Conservation (phyloP, 148 eudicot species). For the Rhododendron ferrugineum region DNA sequence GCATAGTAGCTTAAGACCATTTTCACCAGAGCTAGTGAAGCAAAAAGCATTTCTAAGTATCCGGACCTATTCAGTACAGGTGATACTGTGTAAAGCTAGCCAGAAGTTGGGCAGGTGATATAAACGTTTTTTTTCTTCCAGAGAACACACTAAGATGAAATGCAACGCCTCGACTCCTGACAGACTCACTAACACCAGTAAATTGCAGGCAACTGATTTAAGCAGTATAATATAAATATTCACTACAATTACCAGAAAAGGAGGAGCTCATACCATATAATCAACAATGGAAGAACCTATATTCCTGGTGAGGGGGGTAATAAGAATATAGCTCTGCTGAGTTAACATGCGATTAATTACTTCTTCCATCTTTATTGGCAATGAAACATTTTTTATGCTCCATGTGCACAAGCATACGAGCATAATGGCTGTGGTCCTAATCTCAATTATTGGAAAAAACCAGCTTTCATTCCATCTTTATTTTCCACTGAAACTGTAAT, state of each 20-base stretch:
- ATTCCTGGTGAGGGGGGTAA: not conserved
- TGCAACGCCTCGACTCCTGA: not conserved
- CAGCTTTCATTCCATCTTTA: not conserved
- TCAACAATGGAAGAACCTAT: not conserved
- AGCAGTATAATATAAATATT: not conserved
- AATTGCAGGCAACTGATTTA: not conserved
- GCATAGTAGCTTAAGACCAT: not conserved
- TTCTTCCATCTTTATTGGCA: not conserved
- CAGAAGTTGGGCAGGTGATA: not conserved
- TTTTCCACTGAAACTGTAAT: not conserved
- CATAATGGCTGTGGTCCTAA: not conserved
- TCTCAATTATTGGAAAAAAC: not conserved
- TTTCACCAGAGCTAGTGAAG: not conserved
- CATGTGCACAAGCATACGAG: not conserved
- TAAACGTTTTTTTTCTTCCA: not conserved
- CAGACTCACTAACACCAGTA: not conserved
- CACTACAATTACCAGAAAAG: not conserved
- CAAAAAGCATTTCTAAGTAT: not conserved
- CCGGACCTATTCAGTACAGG: not conserved
- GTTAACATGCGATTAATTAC: not conserved
- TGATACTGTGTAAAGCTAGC: not conserved
- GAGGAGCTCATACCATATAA: not conserved
- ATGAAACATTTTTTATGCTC: constrained; percentile 1
- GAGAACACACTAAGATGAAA: not conserved
- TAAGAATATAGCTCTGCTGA: not conserved